phyloP scores from a whole-genome alignment of 129 eudicot genomes.

The Centrapalus pauciflorus region DNA sequence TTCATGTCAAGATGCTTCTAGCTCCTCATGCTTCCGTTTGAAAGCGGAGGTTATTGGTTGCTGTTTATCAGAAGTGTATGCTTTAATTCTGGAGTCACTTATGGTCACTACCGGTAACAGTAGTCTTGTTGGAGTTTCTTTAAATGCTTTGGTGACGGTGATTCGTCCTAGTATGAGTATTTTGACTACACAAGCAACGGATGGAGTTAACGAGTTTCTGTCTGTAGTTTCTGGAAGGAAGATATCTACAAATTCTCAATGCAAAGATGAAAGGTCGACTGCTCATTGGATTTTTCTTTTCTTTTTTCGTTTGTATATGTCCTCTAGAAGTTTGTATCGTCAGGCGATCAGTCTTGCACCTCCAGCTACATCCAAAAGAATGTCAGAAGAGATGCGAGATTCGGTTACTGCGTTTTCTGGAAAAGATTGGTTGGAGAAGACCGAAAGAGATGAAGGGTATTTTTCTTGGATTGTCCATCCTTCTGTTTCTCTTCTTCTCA shows the following conservation, averaged over 20 bases:
- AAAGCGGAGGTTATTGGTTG: constrained; percentile 63
- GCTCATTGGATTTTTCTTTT: constrained; percentile 50
- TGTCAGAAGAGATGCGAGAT: constrained; percentile 62
- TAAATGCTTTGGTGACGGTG: constrained; percentile 44
- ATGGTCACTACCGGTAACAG: constrained; percentile 78
- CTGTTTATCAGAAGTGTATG: constrained; percentile 59
- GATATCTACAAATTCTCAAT: constrained; percentile 13
- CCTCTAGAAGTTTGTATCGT: constrained; percentile 64
- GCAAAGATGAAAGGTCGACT: constrained; percentile 20
- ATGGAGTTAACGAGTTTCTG: constrained; percentile 33
- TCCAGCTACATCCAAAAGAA: constrained; percentile 56
- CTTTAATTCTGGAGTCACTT: constrained; percentile 64
- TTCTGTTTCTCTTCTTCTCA: constrained; percentile 54
- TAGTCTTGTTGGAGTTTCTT: constrained; percentile 52
- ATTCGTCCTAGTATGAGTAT: constrained; percentile 52
- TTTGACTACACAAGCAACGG: constrained; percentile 32
- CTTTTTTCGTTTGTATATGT: constrained; percentile 65
- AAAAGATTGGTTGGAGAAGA: constrained; percentile 54
- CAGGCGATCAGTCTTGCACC: constrained; percentile 66
- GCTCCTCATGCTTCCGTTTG: constrained; percentile 24
- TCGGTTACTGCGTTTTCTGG: constrained; percentile 50
- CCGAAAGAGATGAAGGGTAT: constrained; percentile 53
- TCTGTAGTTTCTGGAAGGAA: constrained; percentile 30
- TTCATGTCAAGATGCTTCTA: constrained; percentile 12
- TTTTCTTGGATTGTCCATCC: constrained; percentile 67